These are phyloP conservation scores for Boletus rex-veris DNA, from an alignment of 768 basidiomycete species.

Conservation along the genomic window DNA sequence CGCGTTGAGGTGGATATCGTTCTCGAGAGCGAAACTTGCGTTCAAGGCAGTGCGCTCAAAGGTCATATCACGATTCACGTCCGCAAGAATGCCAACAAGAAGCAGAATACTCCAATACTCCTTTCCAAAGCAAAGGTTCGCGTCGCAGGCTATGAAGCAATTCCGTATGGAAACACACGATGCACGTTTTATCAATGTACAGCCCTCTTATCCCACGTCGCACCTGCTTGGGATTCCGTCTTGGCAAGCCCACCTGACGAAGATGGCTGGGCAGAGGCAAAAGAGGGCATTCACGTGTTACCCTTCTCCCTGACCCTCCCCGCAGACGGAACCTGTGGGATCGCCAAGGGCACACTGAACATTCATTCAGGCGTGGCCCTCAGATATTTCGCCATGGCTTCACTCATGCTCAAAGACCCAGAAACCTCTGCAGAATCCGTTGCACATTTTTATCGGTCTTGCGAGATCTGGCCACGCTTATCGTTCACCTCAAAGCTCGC, in stretches of 20 bases:
- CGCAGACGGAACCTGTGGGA: slow-evolving; percentile 46
- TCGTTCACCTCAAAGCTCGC: slow-evolving; percentile 59
- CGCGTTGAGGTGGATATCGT: slow-evolving; percentile 80
- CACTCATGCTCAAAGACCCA: slow-evolving; percentile 67
- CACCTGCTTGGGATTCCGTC: slow-evolving; percentile 42
- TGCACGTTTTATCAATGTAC: slow-evolving; percentile 84
- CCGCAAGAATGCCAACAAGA: slow-evolving; percentile 50
- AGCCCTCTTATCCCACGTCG: slow-evolving; percentile 47
- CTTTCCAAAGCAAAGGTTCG: slow-evolving; percentile 76
- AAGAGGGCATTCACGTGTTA: slow-evolving; percentile 63
- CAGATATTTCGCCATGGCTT: slow-evolving; percentile 80
- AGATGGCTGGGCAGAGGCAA: slow-evolving; percentile 61
- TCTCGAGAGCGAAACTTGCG: slow-evolving; percentile 69
- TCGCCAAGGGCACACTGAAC: slow-evolving; percentile 55
- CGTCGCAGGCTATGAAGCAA: slow-evolving; percentile 81
- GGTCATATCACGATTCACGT: slow-evolving; percentile 70
- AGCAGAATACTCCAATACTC: slow-evolving; percentile 47
- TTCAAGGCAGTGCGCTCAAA: slow-evolving; percentile 73
- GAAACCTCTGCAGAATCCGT: slow-evolving; percentile 62
- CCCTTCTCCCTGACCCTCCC: slow-evolving; percentile 74
- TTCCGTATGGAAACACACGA: slow-evolving; percentile 51
- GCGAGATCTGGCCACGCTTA: slow-evolving; percentile 76
- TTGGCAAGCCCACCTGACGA: slow-evolving; percentile 45
- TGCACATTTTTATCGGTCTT: slow-evolving; percentile 85
- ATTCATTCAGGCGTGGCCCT: slow-evolving; percentile 59